Conservation (phyloP, 1,139 yeast genomes). For the Martiniozyma asiatica region DNA sequence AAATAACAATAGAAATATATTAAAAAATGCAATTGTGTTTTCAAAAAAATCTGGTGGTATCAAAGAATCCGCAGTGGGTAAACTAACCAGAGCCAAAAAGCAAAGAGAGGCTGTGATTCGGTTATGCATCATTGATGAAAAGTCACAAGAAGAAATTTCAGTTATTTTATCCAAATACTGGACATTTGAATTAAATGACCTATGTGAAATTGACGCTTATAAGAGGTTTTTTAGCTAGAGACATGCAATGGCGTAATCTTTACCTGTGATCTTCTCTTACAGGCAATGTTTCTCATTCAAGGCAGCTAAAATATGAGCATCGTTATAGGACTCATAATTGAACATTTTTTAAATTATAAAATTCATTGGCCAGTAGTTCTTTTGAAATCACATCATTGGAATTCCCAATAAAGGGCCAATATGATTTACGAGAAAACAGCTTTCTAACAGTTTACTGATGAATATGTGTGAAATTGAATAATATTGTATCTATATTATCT, state of each 20-base stretch:
- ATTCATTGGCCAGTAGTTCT: too few species aligned
- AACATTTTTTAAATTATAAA: too few species aligned
- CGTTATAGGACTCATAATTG: too few species aligned
- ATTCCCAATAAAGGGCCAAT: too few species aligned
- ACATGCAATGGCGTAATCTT: neutral
- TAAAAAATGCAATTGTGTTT: constrained; percentile 35
- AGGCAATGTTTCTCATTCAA: neutral
- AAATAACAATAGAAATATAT: constrained; percentile 30
- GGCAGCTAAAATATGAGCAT: neutral
- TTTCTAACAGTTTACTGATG: too few species aligned
- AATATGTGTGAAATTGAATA: too few species aligned
- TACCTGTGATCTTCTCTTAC: neutral
- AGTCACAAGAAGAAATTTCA: constrained; percentile 28
- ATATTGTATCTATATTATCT: too few species aligned
- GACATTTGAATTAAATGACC: constrained; percentile 16
- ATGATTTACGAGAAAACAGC: too few species aligned
- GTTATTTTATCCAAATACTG: constrained; percentile 15
- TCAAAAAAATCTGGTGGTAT: constrained; percentile 40
- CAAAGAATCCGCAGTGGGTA: constrained; percentile 35
- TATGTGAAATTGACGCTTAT: constrained; percentile 15
- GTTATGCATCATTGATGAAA: constrained; percentile 34
- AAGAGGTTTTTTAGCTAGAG: constrained; percentile 2
- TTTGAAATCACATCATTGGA: too few species aligned
- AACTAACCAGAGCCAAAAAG: constrained; percentile 29
- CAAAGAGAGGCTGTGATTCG: constrained; percentile 35